phyloP scores from a whole-genome alignment of 345 rosid species.

The Mercurialis annua region DNA sequence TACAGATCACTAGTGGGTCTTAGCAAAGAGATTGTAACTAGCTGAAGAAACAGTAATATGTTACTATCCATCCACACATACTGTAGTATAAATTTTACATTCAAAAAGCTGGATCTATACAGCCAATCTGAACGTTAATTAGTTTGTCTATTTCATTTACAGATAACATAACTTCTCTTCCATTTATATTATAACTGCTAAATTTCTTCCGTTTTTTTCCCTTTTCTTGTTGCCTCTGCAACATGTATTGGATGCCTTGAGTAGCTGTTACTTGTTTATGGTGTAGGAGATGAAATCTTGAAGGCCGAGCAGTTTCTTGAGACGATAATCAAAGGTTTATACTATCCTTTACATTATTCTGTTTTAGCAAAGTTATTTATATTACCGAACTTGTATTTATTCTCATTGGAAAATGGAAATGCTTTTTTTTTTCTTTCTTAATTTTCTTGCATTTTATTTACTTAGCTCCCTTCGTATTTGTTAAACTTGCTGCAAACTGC shows the following conservation, averaged over 20 bases:
- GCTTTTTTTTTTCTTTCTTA: background rate
- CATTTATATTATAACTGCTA: background rate
- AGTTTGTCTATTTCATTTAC: constrained; percentile 1
- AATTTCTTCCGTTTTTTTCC: background rate
- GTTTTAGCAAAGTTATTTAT: background rate
- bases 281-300: constrained; percentile 65
- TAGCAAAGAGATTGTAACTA: no score
- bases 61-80: background rate
- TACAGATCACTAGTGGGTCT: no score
- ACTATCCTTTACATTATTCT: background rate
- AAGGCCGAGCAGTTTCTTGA: constrained; percentile 75
- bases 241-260: constrained; percentile 9
- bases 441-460: background rate
- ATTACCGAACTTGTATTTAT: background rate
- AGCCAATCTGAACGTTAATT: background rate
- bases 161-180: no score
- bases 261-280: background rate
- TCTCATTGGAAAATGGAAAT: constrained; percentile 1
- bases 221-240: constrained; percentile 3
- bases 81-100: background rate
- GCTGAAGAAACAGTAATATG: background rate
- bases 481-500: background rate
- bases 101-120: background rate
- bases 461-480: background rate
- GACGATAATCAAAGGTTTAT: constrained; percentile 66